Evolutionary conservation across 305 asterid genomes (phyloP), one percentile per base, ranked within the genome.

Genomic region (Lippia alba): DNA sequence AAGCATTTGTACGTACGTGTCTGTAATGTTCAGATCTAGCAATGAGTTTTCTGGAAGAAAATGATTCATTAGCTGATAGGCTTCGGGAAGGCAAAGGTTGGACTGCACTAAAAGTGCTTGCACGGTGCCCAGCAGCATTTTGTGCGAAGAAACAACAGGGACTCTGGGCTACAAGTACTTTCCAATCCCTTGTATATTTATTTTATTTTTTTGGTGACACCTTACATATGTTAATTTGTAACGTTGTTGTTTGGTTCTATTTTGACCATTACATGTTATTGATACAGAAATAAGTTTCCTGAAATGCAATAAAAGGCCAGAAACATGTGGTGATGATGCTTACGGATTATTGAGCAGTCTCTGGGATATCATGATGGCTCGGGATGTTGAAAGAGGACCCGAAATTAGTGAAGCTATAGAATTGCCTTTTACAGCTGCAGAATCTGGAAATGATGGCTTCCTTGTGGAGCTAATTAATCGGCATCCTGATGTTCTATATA

Each of bases 101-200:
- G 53, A 77, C 76, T 19, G 66, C 85, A 3, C 36, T 81, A 15
- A 49, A 49, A 45, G 79, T 71, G 34, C 79, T 81, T 32, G 82
- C 85, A 40, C 48, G 67, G 59, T 68, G 65, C 9, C 80, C 85
- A 0, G 71, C 55, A 6, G 70, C 70, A 5, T 81, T 72, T 54
- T 33, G 30, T 61, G 40, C 53, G 40, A 56, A 8, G 59, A 48
- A 0, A n/a, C 30, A 17, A 3, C 61, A 53, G 17, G 69, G 66
- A n/a, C 32, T 51, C 1, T 69, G 76, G 59, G 12, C 2, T 24
- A 1, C 30, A 24, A 24, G 30, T 24, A 24, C 30, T 24, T 24
- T 24, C 30, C 30, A 24, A 24, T 24, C 30, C 30, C 30, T 24
- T 24, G 30, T 24, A 3, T 24, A 24, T 24, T 24, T 24, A 24